These are phyloP conservation scores for Bonia amplexicaulis DNA, from an alignment of 176 grass and related monocot species.

Conservation along the genomic window DNA sequence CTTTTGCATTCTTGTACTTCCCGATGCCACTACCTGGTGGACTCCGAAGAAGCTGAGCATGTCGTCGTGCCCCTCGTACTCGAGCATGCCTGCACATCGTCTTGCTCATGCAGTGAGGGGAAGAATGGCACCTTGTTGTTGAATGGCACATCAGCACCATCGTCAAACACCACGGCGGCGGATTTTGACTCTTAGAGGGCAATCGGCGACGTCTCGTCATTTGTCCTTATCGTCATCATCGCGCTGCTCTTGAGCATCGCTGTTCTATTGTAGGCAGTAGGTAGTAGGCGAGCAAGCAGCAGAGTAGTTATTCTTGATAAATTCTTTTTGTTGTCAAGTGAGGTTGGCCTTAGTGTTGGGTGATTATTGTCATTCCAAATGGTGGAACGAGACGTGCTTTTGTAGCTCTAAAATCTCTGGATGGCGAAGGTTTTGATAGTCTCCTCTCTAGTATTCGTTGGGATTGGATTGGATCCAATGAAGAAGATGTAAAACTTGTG, in stretches of 20 bases:
- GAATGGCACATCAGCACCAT: constrained; percentile 67
- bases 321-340: constrained; percentile 31
- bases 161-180: constrained; percentile 56
- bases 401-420: background rate
- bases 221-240: constrained; percentile 10
- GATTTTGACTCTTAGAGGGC: constrained; percentile 27
- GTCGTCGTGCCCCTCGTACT: too few species aligned
- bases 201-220: constrained; percentile 7
- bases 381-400: background rate
- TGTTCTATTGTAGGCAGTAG: constrained; percentile 41
- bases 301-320: constrained; percentile 20
- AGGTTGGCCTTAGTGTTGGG: constrained; percentile 19
- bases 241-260: constrained; percentile 28
- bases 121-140: constrained; percentile 64
- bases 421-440: background rate
- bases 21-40: too few species aligned
- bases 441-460: background rate
- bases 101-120: constrained; percentile 31
- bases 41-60: too few species aligned
- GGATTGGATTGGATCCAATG: background rate
- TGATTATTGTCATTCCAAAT: background rate
- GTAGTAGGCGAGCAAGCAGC: background rate
- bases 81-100: too few species aligned
- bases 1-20: too few species aligned
- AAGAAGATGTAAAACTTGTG: background rate